phyloP scores from a whole-genome alignment of 1,139 yeast genomes.

The Suhomyces bribrorum region DNA sequence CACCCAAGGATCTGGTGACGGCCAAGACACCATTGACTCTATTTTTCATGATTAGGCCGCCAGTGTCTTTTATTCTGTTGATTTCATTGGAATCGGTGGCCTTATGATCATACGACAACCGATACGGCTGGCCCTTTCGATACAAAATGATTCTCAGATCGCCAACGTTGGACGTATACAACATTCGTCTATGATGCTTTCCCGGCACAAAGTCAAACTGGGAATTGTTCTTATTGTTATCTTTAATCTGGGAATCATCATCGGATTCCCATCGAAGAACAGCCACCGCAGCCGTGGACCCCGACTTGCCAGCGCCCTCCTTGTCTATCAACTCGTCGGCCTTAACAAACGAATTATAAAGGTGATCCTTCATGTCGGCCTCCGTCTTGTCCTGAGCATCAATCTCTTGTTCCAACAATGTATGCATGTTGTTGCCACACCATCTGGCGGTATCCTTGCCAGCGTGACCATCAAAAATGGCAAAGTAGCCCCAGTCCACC shows the following conservation, averaged over 20 bases:
- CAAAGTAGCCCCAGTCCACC: constrained; percentile 94
- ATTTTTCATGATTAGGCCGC: constrained; percentile 86
- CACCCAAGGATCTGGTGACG: constrained; percentile 94
- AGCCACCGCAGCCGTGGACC: constrained; percentile 96
- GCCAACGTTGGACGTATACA: constrained; percentile 95
- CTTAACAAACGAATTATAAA: constrained; percentile 62
- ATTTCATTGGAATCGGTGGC: constrained; percentile 82
- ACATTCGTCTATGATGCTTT: constrained; percentile 59
- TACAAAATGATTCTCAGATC: constrained; percentile 83
- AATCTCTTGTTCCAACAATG: constrained; percentile 58
- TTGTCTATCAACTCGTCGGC: constrained; percentile 73
- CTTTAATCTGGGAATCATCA: constrained; percentile 6
- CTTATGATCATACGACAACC: constrained; percentile 92
- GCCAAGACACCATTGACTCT: constrained; percentile 96
- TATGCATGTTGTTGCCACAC: constrained; percentile 88
- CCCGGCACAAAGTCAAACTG: constrained; percentile 50
- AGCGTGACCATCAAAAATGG: constrained; percentile 96
- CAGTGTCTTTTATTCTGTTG: constrained; percentile 70
- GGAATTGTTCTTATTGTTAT: constrained; percentile 5
- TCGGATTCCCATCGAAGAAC: constrained; percentile 79
- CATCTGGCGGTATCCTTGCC: constrained; percentile 92
- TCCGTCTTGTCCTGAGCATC: constrained; percentile 14
- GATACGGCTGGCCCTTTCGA: constrained; percentile 69
- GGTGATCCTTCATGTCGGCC: constrained; percentile 47
- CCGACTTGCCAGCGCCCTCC: constrained; percentile 67